Conservation (phyloP, 2,329 filamentous ascomycete species). For the Ophiocordyceps camponoti-leonardi region DNA sequence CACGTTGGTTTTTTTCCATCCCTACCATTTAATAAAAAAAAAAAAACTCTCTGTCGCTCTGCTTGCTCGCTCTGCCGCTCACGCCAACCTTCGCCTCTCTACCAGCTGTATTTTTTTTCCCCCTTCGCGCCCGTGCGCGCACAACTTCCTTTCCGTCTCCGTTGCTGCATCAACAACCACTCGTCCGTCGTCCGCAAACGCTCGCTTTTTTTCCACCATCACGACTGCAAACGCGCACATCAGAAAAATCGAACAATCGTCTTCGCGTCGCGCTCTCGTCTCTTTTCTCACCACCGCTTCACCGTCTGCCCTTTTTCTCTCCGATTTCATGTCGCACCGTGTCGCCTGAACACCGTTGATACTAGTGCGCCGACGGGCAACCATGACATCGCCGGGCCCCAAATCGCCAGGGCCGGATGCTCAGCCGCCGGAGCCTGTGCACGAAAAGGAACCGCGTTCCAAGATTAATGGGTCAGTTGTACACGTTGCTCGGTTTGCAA, state of each 20-base stretch:
- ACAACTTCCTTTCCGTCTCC: not conserved
- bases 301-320: constrained; percentile 2
- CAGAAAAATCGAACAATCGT: not conserved
- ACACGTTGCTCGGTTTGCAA: constrained; percentile 1
- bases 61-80: too few species aligned
- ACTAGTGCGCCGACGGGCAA: constrained; percentile 20
- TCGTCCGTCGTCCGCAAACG: not conserved
- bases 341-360: constrained; percentile 10
- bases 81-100: too few species aligned
- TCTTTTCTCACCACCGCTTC: not conserved
- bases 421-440: constrained; percentile 22
- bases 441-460: constrained; percentile 14
- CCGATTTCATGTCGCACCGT: constrained; percentile 20
- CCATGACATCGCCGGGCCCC: constrained; percentile 32
- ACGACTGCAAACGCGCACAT: not conserved
- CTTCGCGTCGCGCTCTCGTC: constrained; percentile 1
- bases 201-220: not conserved
- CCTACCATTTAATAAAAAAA: too few species aligned
- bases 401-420: constrained; percentile 25
- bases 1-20: too few species aligned
- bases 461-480: constrained; percentile 21
- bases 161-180: not conserved
- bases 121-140: too few species aligned
- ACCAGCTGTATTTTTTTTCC: not conserved
- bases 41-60: too few species aligned